Conservation (phyloP, 2,329 filamentous ascomycete genomes). For the Neopestalotiopsis sp. region DNA sequence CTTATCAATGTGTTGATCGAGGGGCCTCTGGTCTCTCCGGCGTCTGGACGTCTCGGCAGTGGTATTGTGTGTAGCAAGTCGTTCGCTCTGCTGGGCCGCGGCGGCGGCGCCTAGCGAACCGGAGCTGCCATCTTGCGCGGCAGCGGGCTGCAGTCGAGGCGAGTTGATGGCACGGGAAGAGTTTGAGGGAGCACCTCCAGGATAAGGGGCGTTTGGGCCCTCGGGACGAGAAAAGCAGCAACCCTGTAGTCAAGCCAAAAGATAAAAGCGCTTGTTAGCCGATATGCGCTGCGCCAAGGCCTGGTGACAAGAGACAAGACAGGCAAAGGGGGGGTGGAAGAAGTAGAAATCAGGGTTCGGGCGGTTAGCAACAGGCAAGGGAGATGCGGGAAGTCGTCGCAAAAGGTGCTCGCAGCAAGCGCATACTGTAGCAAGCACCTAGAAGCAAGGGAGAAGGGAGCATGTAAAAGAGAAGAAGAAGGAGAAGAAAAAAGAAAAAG, state of each 20-base stretch:
- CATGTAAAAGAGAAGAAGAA: no score
- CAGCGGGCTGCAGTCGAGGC: slow-evolving; percentile 37
- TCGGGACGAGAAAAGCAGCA: slow-evolving; percentile 62
- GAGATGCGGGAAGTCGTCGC: not conserved
- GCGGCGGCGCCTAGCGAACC: slow-evolving; percentile 25
- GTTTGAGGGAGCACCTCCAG: slow-evolving; percentile 51
- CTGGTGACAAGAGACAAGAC: slow-evolving; percentile 1
- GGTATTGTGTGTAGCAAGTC: slow-evolving; percentile 20
- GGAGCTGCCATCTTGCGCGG: slow-evolving; percentile 32
- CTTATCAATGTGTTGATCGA: slow-evolving; percentile 72
- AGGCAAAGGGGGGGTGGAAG: not conserved
- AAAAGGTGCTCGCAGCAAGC: no score
- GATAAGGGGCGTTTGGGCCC: slow-evolving; percentile 59
- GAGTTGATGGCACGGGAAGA: slow-evolving; percentile 61
- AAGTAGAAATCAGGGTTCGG: not conserved
- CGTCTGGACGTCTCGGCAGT: slow-evolving; percentile 28
- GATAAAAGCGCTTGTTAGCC: not conserved
- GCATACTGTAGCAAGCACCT: no score
- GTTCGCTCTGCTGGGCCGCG: slow-evolving; percentile 17
- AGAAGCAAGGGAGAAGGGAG: no score
- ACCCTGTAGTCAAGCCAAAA: slow-evolving; percentile 45
- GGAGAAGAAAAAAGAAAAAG: not conserved
- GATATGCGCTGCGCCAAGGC: not conserved
- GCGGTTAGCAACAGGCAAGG: not conserved
- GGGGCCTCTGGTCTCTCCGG: slow-evolving; percentile 45